phyloP scores from a whole-genome alignment of 2,329 filamentous ascomycete species.

The Fonsecaea erecta region DNA sequence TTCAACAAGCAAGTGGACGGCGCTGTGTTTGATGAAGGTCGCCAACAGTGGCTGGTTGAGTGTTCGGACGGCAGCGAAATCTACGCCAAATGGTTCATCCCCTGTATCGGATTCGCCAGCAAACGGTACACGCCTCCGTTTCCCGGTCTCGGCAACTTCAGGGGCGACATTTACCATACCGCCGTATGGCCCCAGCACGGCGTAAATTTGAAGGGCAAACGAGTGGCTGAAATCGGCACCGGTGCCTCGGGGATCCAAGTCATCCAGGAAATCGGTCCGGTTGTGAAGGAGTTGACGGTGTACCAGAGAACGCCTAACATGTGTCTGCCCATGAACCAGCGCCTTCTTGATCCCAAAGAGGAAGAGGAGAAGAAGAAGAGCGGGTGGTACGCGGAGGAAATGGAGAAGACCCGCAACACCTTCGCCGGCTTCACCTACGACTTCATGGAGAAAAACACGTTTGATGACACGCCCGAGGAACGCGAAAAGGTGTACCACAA shows the following conservation, averaged over 20 bases:
- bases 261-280: constrained; percentile 36
- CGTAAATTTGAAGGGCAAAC: constrained; percentile 64
- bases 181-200: constrained; percentile 63
- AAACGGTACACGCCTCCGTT: constrained; percentile 66
- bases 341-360: constrained; percentile 54
- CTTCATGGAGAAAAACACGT: constrained; percentile 59
- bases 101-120: constrained; percentile 56
- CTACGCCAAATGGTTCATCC: constrained; percentile 29
- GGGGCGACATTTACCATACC: constrained; percentile 64
- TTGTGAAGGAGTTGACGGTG: constrained; percentile 40
- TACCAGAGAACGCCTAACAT: constrained; percentile 69
- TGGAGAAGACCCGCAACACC: constrained; percentile 59
- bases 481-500: constrained; percentile 57
- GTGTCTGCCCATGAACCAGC: constrained; percentile 62
- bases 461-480: constrained; percentile 58
- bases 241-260: constrained; percentile 57
- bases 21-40: constrained; percentile 44
- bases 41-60: constrained; percentile 31
- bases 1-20: constrained; percentile 44
- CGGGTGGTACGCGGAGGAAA: constrained; percentile 53
- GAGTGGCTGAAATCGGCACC: constrained; percentile 66
- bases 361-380: constrained; percentile 60
- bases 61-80: constrained; percentile 29
- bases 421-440: constrained; percentile 67
- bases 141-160: constrained; percentile 62